A percentile compares a stretch with the other conserved stretches of the same genome.
Conservation (phyloP, 768 basidiomycete species). For the Phaeolepiota aurea region DNA sequence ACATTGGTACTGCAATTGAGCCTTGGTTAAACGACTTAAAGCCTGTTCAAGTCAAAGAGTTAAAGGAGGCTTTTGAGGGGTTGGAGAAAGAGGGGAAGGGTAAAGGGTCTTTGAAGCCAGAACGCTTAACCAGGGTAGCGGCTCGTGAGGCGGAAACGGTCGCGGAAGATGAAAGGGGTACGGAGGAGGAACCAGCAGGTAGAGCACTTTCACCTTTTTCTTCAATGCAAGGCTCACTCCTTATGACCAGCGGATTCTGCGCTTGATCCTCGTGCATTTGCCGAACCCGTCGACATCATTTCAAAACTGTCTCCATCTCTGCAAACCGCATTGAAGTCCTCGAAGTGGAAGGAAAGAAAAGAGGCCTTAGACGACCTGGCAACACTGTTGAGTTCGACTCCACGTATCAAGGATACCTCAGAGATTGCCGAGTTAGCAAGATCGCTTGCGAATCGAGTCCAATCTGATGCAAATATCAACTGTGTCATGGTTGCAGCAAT, state of each 20-base stretch:
- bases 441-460: constrained; percentile 72
- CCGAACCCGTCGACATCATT: constrained; percentile 75
- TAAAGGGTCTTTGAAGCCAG: constrained; percentile 72
- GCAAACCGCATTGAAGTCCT: constrained; percentile 68
- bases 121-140: constrained; percentile 68
- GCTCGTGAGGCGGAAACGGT: constrained; percentile 60
- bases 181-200: constrained; percentile 40
- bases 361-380: constrained; percentile 82
- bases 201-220: background rate
- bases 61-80: constrained; percentile 82
- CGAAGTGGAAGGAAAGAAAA: constrained; percentile 98
- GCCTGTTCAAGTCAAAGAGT: constrained; percentile 92
- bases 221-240: background rate
- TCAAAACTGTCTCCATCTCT: constrained; percentile 70
- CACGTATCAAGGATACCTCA: constrained; percentile 71
- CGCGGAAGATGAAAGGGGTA: constrained; percentile 27
- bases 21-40: constrained; percentile 86
- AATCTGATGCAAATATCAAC: constrained; percentile 89
- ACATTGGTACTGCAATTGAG: constrained; percentile 77
- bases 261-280: constrained; percentile 71
- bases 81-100: constrained; percentile 84
- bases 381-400: constrained; percentile 56
- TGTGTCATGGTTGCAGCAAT: constrained; percentile 87
- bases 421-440: constrained; percentile 72
- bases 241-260: constrained; percentile 34